Base-by-base conservation (phyloP, 441 rosid genomes). In the Viola pubescens region DNA sequence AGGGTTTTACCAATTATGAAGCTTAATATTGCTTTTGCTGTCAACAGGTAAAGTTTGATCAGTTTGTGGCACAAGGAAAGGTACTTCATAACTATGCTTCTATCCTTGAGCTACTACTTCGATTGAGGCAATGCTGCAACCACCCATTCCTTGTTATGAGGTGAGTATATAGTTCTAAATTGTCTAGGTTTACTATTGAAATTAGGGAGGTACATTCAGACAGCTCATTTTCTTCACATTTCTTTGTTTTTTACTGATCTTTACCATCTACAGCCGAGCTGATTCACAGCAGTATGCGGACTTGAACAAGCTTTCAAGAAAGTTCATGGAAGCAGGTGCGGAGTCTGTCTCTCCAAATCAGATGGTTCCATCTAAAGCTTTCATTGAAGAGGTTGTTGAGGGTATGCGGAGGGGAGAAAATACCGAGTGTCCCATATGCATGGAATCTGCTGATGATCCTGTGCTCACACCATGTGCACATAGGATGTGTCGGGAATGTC, bases 141-240 rank as follows among this genome's bases (percentile, higher is more conserved):
- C 88, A 85, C 50, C 89, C 88, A 6, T 87, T 72, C 67, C 89
- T 85, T 53, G 89, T 85, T 52, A 77, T 83, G 86, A 80, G 95
- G 91, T 79, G 26, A 38, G 38, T 34, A 41, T 46, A 10, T 2
- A 58, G 38, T 50, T 52, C 9, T 37, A 58, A 11, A 37, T 59
- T 14, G 14, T 5, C 16, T n/a, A 39, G 38, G 14, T 16, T 9
- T 4, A 2, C 34, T 26, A 26, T 26, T 26, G 34, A 26, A 26
- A 26, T 26, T 26, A 26, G 34, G 34, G 34, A 26, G 34, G 34
- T 26, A 26, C 34, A 26, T 26, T 26, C 34, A 26, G 34, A 26
- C 1, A 26, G 34, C 34, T 48, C 8, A 4, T 12, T 9, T 9
- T 38, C 6, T 34, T 12, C 42, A 13, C 37, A 16, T n/a, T 37